A percentile compares a stretch with the other conserved stretches of the same genome.
Evolutionary conservation across 129 eudicot genomes (phyloP).

Genomic region (Tagetes erecta): DNA sequence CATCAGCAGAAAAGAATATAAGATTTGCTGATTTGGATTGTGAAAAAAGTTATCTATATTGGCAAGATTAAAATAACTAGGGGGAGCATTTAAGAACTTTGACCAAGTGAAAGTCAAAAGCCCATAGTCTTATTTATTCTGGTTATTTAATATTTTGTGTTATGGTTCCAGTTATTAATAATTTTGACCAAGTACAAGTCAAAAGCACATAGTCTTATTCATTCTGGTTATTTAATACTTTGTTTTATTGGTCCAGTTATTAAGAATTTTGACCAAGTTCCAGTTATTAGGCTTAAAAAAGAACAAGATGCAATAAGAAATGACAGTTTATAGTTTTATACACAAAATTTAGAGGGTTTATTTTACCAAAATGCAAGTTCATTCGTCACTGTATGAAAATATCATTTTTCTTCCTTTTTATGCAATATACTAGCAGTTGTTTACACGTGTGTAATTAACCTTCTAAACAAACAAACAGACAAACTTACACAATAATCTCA

Average conservation of each 20-base stretch:
- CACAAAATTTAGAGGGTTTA: neutral
- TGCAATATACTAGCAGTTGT: neutral
- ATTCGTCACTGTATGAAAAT: neutral
- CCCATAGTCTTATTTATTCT: neutral
- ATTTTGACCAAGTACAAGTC: too few relatives aligned
- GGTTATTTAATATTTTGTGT: neutral
- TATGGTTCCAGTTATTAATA: neutral
- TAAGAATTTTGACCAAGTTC: neutral
- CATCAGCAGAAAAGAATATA: neutral
- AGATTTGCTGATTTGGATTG: neutral
- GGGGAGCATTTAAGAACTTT: neutral
- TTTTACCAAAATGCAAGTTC: neutral
- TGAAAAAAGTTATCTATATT: constrained; percentile 15
- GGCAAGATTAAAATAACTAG: constrained; percentile 7
- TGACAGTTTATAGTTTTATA: too few relatives aligned
- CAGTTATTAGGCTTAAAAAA: neutral
- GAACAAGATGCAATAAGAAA: too few relatives aligned
- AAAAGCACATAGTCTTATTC: too few relatives aligned
- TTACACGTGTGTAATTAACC: neutral
- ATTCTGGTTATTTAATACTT: too few relatives aligned
- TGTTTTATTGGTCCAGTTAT: neutral
- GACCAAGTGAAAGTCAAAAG: neutral
- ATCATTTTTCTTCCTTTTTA: neutral
- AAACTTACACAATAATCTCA: too few relatives aligned
- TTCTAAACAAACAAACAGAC: too few relatives aligned